A percentile compares a stretch with the other conserved stretches of the same genome.
These are phyloP conservation scores for Meripilus lineatus DNA, from an alignment of 1,284 basidiomycete species.

Conservation along the genomic window DNA sequence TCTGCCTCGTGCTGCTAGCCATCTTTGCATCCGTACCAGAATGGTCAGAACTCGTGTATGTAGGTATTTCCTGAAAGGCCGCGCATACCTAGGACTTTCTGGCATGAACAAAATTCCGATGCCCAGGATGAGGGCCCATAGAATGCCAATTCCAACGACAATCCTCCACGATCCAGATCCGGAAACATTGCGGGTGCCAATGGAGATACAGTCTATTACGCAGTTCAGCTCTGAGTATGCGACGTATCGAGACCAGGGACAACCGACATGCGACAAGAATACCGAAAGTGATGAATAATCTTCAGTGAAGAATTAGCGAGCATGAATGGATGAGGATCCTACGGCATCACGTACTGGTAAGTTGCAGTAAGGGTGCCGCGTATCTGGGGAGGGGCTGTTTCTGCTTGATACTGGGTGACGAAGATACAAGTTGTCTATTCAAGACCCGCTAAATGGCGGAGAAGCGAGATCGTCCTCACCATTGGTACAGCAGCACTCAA, in stretches of 20 bases:
- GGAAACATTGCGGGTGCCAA: conserved; percentile 46
- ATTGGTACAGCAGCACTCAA: conserved; percentile 75
- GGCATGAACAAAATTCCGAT: conserved; percentile 75
- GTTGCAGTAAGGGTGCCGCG: conserved; percentile 61
- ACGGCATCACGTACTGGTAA: conserved; percentile 21
- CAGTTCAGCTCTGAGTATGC: conserved; percentile 6
- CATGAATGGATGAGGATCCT: not conserved
- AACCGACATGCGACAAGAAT: conserved; percentile 65
- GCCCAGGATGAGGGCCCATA: conserved; percentile 64
- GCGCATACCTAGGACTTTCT: conserved; percentile 53
- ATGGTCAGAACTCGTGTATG: not conserved
- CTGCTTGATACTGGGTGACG: conserved; percentile 57
- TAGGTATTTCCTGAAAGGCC: conserved; percentile 3
- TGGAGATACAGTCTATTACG: conserved; percentile 54
- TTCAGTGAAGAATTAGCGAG: conserved; percentile 39
- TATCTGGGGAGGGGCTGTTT: conserved; percentile 73
- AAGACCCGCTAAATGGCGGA: not conserved
- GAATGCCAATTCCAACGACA: conserved; percentile 65
- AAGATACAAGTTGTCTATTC: not conserved
- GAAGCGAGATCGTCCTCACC: conserved; percentile 24
- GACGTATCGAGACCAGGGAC: not conserved
- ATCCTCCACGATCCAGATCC: conserved; percentile 60
- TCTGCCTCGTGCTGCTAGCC: conserved; percentile 50
- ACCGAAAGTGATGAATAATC: conserved; percentile 74
- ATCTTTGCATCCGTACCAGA: conserved; percentile 27